Base-by-base conservation (phyloP, 805 yeast genomes). In the Barnettozyma wickerhamii region DNA sequence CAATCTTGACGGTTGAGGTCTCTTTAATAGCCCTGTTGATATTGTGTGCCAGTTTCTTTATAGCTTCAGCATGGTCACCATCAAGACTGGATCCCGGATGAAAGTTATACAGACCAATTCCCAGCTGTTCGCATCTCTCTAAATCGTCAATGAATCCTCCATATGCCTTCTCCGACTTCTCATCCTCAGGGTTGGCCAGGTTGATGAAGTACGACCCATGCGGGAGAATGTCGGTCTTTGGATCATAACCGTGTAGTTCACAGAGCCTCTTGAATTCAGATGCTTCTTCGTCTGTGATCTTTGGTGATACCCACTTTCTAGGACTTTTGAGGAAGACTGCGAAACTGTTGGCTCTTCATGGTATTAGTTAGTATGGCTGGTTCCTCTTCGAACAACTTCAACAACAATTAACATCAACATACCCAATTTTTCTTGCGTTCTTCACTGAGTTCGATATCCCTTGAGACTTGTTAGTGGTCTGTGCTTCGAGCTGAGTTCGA, bases 191-290 rank as follows among this genome's bases (percentile, higher is more conserved):
- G 51, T 88, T 89, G 19, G 95, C 97, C 46, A 93, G 64, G 58
- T 93, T 93, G 58, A 93, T 90, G 53, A 93, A 80, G 59, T 90
- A 93, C 19, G 95, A 88, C 1, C 96, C 98, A 62, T 93, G 99
- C 0, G 99, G 98, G 36, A 93, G 69, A 37, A 88, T 73, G 55
- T 90, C 96, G 6, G 81, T 83, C 41, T 74, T 58, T 4, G 95
- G 82, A 58, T 88, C 75, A 60, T 79, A 90, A 2, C 81, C 77
- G 56, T 71, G 71, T 41, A 75, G 63, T 40, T 71, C 64, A 58
- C 96, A 88, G 17, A 78, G 66, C 6, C 66, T 65, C 46, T 72
- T 73, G 64, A 93, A 93, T 46, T 77, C 75, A 4, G 58, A 60
- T 10, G 82, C 81, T 57, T 87, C 96, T 19, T 77, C 81, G 14